phyloP scores from a whole-genome alignment of 768 basidiomycete species.

The Mycena latifolia region DNA sequence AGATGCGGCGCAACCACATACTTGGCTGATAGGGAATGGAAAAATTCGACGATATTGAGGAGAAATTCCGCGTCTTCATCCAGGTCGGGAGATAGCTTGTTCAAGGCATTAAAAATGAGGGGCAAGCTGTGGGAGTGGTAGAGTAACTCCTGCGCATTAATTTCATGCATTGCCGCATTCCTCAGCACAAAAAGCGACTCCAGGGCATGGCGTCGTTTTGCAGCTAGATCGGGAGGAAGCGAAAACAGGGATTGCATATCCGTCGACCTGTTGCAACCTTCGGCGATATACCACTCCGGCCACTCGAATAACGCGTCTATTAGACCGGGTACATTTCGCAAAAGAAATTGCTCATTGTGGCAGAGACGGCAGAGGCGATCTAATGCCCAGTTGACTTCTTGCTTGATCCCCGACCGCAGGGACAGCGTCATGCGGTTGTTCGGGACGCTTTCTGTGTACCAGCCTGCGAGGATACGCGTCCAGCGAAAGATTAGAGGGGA shows the following conservation, averaged over 20 bases:
- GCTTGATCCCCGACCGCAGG: constrained; percentile 82
- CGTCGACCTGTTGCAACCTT: constrained; percentile 64
- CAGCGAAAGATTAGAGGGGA: constrained; percentile 17
- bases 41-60: constrained; percentile 77
- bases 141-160: constrained; percentile 73
- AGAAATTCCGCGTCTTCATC: constrained; percentile 82
- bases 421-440: constrained; percentile 94
- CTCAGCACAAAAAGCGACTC: constrained; percentile 89
- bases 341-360: constrained; percentile 80
- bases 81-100: constrained; percentile 67
- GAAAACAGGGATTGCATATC: constrained; percentile 68
- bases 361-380: constrained; percentile 87
- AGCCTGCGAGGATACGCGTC: constrained; percentile 60
- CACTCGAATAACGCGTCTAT: constrained; percentile 89
- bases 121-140: constrained; percentile 72
- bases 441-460: constrained; percentile 85
- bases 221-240: constrained; percentile 59
- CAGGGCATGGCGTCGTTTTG: constrained; percentile 79
- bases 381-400: constrained; percentile 91
- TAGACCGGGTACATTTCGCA: constrained; percentile 81
- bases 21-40: constrained; percentile 70
- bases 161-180: constrained; percentile 82
- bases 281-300: constrained; percentile 85
- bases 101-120: constrained; percentile 74
- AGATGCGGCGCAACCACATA: constrained; percentile 51